phyloP scores from a whole-genome alignment of 1,139 yeast genomes.

The Candida tetrigidarum region DNA sequence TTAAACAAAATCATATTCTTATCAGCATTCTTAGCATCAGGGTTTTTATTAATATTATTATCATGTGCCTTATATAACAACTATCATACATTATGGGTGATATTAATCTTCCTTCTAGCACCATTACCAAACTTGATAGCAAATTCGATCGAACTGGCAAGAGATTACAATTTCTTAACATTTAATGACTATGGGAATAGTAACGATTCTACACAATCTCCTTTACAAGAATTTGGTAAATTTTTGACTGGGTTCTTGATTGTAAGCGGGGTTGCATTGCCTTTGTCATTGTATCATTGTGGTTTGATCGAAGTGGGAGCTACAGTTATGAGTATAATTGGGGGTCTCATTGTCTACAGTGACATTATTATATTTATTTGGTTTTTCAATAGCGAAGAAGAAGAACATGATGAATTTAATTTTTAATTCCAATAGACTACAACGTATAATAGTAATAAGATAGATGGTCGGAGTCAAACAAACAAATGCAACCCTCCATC shows the following conservation, averaged over 20 bases:
- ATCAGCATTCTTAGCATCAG: conserved; percentile 72
- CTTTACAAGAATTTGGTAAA: conserved; percentile 62
- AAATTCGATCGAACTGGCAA: conserved; percentile 44
- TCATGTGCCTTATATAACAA: conserved; percentile 76
- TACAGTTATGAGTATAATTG: conserved; percentile 65
- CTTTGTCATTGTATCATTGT: conserved; percentile 66
- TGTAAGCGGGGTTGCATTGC: conserved; percentile 69
- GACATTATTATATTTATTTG: conserved; percentile 72
- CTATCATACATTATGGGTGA: conserved; percentile 73
- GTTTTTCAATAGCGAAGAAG: conserved; percentile 65
- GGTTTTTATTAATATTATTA: conserved; percentile 70
- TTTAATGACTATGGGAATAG: conserved; percentile 54
- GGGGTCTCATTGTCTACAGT: conserved; percentile 73
- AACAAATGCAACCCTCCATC: no score
- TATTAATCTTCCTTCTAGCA: conserved; percentile 65
- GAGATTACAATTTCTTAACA: conserved; percentile 62
- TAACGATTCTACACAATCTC: conserved; percentile 31
- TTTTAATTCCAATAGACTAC: conserved; percentile 25
- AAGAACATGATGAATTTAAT: conserved; percentile 57
- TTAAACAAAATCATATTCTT: conserved; percentile 72
- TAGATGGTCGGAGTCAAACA: no score
- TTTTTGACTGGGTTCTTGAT: conserved; percentile 68
- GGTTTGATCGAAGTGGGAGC: conserved; percentile 60
- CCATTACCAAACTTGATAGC: conserved; percentile 68
- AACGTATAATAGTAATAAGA: no score